Base-by-base conservation (phyloP, 2,329 filamentous ascomycete species). In the Didymella arachidicola region DNA sequence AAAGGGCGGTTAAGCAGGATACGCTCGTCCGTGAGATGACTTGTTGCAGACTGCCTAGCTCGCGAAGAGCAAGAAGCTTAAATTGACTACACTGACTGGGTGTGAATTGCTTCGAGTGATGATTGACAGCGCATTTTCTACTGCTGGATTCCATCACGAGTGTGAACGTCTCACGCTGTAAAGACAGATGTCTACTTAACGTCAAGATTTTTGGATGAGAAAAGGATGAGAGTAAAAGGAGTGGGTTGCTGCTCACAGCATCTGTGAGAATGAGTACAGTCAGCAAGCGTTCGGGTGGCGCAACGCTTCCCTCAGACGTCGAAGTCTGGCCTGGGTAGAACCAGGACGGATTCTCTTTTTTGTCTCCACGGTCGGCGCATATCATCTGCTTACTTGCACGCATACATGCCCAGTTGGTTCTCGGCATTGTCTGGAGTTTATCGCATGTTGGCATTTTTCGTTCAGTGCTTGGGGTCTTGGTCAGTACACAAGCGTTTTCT, bases 1-100 rank as follows among this genome's bases (percentile, higher is more conserved):
- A 34, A 82, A 82, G 59, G 80, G 80, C 12, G 80, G 80, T 22
- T 79, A 72, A 54, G 18, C 16, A 27, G 8, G 26, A 12, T 11
- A 22, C 16, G 8, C 16, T 7, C 10, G 12, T 14, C 29, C 16
- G 22, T 16, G 26, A 4, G 12, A 10, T 14, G 11, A 14, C n/a
- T 22, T 19, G n/a, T 29, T n/a, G 27, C 22, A 11, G 39, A 19
- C 34, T 11, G 10, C 38, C 25, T 12, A 19, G 25, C 11, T n/a
- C 4, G 25, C 7, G 11, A 19, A 10, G 18, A 10, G 11, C 2
- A 4, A 32, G 29, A 1, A n/a, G 19, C 42, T 1, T 7, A 32
- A 7, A 43, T 27, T 12, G 27, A 44, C 1, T 25, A 38, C n/a
- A 32, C 16, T 29, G 22, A 43, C 8, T 49, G 32, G 34, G n/a